phyloP scores from a whole-genome alignment of 257 asterid species.

The Solanum appendiculatum region DNA sequence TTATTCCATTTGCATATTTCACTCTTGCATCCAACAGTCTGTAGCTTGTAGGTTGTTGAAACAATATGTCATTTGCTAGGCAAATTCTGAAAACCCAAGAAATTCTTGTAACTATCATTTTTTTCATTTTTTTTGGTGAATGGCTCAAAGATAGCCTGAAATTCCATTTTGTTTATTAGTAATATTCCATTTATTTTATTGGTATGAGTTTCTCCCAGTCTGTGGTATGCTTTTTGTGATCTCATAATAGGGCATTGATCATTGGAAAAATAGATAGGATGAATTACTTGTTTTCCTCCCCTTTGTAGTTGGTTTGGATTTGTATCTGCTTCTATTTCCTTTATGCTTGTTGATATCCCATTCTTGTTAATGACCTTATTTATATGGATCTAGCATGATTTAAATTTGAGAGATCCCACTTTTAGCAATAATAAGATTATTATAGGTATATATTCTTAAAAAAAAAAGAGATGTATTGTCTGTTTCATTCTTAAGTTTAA shows the following conservation, averaged over 20 bases:
- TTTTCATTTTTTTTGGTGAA: too few species aligned
- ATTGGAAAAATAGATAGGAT: not conserved
- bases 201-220: not conserved
- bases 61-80: too few species aligned
- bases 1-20: too few species aligned
- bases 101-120: too few species aligned
- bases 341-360: too few species aligned
- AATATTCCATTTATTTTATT: not conserved
- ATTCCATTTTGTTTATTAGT: not conserved
- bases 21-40: too few species aligned
- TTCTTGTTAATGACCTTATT: too few species aligned
- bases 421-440: too few species aligned
- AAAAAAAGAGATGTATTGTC: not conserved
- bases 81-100: too few species aligned
- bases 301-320: not conserved
- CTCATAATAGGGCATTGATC: not conserved
- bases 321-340: not conserved
- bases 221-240: not conserved
- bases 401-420: not conserved
- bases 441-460: not conserved
- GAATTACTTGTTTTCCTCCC: not conserved
- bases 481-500: not conserved
- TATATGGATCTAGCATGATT: too few species aligned
- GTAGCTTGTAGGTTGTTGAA: too few species aligned
- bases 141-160: too few species aligned